Evolutionary conservation across 352 stramenopile genomes (phyloP), one percentile per base, ranked within the genome.

Genomic region (Phytophthora tentaculata): DNA sequence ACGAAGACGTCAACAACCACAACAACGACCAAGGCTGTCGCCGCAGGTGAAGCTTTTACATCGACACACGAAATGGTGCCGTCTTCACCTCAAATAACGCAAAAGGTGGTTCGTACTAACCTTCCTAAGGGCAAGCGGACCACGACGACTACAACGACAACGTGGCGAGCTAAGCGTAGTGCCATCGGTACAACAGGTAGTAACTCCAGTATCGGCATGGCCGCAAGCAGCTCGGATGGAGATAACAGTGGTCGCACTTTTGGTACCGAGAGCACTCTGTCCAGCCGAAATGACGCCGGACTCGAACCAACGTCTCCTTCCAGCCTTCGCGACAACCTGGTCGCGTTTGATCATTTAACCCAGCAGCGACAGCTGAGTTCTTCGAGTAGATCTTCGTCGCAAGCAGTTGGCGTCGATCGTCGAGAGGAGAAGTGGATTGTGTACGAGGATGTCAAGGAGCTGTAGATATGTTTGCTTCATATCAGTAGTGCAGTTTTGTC

Each of bases 51-150:
- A 50, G 68, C 51, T 12, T 59, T 71, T 45, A 37, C 60, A 1
- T 16, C 61, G 5, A 45, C 54, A 26, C 61, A 73, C 29, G 61
- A 73, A 55, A 45, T 69, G 5, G 56, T 67, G 10, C 28, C 49
- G 22, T 50, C 67, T 29, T 64, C 61, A 10, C 53, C 67, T 9
- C 61, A 67, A 54, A 57, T 76, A n/a, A 71, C 61, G 6, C 61
- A 66, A 16, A 54, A 71, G n/a, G 56, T 71, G 35, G 48, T 70
- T 41, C 67, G 51, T 5, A 73, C 67, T 5, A 73, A 69, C 3
- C 26, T 73, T 43, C 29, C 61, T 7, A 73, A 76, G 41, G 62
- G 45, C 12, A 73, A 71, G 20, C 58, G 48, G 20, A 70, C 52
- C 16, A 64, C 43, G 0, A 69, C 52, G 4, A 76, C 28, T 19